Conservation (phyloP, 306 rosid genomes). For the Corylus avellana region DNA sequence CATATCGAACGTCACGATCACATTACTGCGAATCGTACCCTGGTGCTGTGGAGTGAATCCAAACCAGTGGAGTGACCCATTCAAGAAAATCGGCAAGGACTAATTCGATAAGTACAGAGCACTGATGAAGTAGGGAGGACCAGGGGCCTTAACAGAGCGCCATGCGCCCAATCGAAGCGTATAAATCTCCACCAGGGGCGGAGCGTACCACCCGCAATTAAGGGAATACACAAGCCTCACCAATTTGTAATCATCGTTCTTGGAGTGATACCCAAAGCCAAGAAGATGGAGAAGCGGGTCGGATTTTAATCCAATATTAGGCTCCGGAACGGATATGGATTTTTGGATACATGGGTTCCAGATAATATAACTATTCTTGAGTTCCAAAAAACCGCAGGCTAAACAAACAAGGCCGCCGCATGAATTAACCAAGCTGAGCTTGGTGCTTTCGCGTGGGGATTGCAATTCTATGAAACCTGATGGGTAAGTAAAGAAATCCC, state of each 20-base stretch:
- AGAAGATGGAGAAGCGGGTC: background rate
- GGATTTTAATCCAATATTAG: too few species aligned
- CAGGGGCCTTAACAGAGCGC: background rate
- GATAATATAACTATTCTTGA: background rate
- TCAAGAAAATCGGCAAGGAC: background rate
- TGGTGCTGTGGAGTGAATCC: background rate
- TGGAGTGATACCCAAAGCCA: background rate
- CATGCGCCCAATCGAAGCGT: background rate
- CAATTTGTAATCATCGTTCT: background rate
- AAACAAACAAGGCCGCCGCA: background rate
- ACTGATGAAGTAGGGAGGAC: background rate
- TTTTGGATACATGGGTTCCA: background rate
- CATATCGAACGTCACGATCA: background rate
- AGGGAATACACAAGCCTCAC: too few species aligned
- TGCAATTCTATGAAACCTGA: background rate
- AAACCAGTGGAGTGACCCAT: background rate
- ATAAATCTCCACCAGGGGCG: background rate
- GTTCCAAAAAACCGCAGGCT: background rate
- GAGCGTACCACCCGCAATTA: background rate
- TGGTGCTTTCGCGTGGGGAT: background rate
- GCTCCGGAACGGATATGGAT: background rate
- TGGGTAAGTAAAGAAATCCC: background rate
- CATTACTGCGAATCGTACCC: background rate
- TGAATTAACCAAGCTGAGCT: background rate
- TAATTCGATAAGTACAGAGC: background rate